Percentiles rank a stretch among this genome's conserved stretches.
phyloP scores from a whole-genome alignment of 495 filamentous ascomycete genomes.

The Beverwykella pulmonaria region DNA sequence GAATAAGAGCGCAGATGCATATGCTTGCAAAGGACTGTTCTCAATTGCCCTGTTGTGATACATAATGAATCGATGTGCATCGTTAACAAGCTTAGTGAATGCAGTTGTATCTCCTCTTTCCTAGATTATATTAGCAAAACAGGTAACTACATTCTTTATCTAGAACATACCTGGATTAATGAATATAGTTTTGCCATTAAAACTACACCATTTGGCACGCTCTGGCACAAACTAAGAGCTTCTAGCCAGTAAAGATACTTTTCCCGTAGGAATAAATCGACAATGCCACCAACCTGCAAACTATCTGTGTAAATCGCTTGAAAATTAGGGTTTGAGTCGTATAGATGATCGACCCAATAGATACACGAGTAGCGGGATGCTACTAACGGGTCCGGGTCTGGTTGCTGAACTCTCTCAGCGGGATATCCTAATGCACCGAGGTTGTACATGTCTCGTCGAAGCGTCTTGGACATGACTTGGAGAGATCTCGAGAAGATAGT shows the following conservation, averaged over 20 bases:
- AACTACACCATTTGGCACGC: not conserved
- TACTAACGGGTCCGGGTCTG: not conserved
- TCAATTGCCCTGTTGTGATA: slow-evolving; percentile 41
- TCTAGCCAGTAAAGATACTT: slow-evolving; percentile 6
- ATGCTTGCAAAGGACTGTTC: slow-evolving; percentile 42
- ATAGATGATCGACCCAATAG: not conserved
- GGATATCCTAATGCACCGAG: too few species aligned
- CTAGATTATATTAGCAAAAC: slow-evolving; percentile 21
- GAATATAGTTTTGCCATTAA: not conserved
- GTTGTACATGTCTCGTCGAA: too few species aligned
- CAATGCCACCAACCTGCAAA: not conserved
- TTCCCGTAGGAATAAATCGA: not conserved
- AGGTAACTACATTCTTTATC: not conserved
- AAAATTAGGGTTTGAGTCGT: not conserved
- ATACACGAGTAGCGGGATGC: not conserved
- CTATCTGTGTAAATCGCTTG: not conserved
- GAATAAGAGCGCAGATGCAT: slow-evolving; percentile 45
- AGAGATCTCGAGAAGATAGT: too few species aligned
- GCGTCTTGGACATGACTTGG: too few species aligned
- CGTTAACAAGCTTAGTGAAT: slow-evolving; percentile 31
- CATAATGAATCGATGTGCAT: slow-evolving; percentile 43
- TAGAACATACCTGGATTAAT: not conserved
- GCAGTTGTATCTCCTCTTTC: slow-evolving; percentile 14
- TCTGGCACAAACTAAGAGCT: too few species aligned
- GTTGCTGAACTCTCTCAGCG: too few species aligned